Evolutionary conservation across 352 stramenopile genomes (phyloP).

Genomic region (Pythium dissotocum): DNA sequence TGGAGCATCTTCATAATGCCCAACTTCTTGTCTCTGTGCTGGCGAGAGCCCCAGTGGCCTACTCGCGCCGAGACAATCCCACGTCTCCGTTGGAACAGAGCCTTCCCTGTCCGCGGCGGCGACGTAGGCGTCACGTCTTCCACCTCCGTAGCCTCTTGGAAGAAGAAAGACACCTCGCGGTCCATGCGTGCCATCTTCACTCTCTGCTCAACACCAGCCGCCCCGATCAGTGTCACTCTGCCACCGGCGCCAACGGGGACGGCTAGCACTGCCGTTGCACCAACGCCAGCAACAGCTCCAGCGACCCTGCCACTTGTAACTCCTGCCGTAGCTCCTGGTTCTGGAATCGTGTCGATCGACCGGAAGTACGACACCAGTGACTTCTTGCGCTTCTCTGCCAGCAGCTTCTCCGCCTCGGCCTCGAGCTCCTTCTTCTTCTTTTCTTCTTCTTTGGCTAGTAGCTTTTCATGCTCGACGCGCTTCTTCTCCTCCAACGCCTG

Average conservation of each 20-base stretch:
- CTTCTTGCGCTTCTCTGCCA: slow-evolving; percentile 63
- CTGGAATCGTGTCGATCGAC: slow-evolving; percentile 37
- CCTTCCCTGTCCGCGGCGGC: neutral
- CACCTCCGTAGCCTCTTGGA: slow-evolving; percentile 15
- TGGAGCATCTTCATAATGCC: slow-evolving; percentile 87
- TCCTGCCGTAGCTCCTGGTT: neutral
- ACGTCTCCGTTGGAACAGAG: slow-evolving; percentile 27
- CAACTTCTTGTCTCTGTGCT: slow-evolving; percentile 53
- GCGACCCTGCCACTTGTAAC: neutral
- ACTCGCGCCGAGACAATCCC: slow-evolving; percentile 25
- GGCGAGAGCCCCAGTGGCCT: slow-evolving; percentile 52
- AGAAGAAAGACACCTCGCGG: slow-evolving; percentile 33
- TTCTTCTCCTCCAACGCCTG: slow-evolving; percentile 61
- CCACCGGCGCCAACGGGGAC: neutral
- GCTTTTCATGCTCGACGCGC: slow-evolving; percentile 47
- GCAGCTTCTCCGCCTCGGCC: slow-evolving; percentile 42
- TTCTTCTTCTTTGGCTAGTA: slow-evolving; percentile 63
- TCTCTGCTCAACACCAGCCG: neutral
- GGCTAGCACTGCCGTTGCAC: neutral
- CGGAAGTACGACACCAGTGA: slow-evolving; percentile 66
- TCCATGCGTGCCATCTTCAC: slow-evolving; percentile 63
- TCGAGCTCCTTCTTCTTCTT: slow-evolving; percentile 61
- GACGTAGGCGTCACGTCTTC: neutral
- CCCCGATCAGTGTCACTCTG: neutral
- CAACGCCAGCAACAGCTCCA: neutral